Evolutionary conservation across 2,329 filamentous ascomycete genomes (phyloP).

Genomic region (Ophiobolus disseminans): DNA sequence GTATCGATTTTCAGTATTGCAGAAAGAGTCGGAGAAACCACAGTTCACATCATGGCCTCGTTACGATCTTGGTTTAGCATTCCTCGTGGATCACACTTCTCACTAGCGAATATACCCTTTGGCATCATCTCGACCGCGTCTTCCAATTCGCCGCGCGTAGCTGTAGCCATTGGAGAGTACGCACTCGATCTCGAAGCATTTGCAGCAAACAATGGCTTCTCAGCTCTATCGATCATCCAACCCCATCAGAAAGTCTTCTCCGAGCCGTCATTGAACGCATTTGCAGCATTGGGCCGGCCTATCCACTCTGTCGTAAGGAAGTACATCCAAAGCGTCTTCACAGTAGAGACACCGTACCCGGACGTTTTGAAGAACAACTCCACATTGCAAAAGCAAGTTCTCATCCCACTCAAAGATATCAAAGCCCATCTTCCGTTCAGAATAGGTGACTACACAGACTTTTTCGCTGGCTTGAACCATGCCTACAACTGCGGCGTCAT

Average conservation of each 20-base stretch:
- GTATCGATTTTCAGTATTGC: not conserved
- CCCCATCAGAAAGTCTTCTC: slow-evolving; percentile 68
- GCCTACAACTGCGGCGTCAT: slow-evolving; percentile 75
- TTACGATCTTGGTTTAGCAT: slow-evolving; percentile 65
- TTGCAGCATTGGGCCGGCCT: slow-evolving; percentile 73
- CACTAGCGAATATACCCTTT: slow-evolving; percentile 81
- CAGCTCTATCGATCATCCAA: slow-evolving; percentile 63
- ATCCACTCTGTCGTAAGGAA: slow-evolving; percentile 72
- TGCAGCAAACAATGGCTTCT: slow-evolving; percentile 65
- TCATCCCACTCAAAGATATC: slow-evolving; percentile 67
- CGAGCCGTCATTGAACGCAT: slow-evolving; percentile 72
- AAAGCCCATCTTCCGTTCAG: slow-evolving; percentile 75
- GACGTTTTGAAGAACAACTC: slow-evolving; percentile 69
- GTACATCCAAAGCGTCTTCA: slow-evolving; percentile 72
- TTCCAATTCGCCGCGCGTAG: slow-evolving; percentile 65
- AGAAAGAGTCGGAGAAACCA: not conserved
- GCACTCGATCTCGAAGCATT: slow-evolving; percentile 74
- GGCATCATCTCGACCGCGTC: slow-evolving; percentile 75
- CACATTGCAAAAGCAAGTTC: slow-evolving; percentile 61
- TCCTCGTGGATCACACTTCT: slow-evolving; percentile 70
- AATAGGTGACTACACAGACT: slow-evolving; percentile 86
- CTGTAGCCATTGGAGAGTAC: slow-evolving; percentile 75
- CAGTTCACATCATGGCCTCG: slow-evolving; percentile 36
- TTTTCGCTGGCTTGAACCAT: slow-evolving; percentile 82
- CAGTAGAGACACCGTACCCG: slow-evolving; percentile 64